A percentile compares a stretch with the other conserved stretches of the same genome.
Conservation (phyloP, 2,329 filamentous ascomycete species). For the Biscogniauxia mediterranea region DNA sequence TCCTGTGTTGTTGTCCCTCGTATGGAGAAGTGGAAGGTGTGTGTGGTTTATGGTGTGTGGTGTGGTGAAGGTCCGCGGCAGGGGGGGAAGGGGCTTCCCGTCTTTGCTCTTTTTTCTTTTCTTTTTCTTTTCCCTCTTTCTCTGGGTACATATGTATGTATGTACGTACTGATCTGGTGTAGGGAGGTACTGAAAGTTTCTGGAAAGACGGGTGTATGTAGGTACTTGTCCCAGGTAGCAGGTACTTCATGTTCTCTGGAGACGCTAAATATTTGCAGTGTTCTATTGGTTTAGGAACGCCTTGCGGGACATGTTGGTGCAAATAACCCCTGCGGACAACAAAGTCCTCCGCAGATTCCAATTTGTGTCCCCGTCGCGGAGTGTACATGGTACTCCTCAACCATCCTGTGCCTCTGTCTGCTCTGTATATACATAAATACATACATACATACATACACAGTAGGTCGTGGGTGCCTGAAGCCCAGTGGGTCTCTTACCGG, state of each 20-base stretch:
- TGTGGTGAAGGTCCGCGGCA: background rate
- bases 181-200: background rate
- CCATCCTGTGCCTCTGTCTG: slow-evolving; percentile 11
- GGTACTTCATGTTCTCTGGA: background rate
- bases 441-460: background rate
- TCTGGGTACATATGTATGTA: too few species aligned
- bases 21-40: background rate
- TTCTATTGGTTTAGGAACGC: slow-evolving; percentile 1
- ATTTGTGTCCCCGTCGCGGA: slow-evolving; percentile 16
- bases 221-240: background rate
- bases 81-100: too few species aligned
- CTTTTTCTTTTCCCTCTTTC: too few species aligned
- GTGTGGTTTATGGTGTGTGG: background rate
- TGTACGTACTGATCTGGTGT: too few species aligned
- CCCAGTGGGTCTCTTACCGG: background rate
- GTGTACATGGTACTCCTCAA: background rate
- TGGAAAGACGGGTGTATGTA: background rate
- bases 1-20: background rate
- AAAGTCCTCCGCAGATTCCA: slow-evolving; percentile 25
- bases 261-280: background rate
- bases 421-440: too few species aligned
- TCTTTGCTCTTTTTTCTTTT: too few species aligned
- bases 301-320: background rate
- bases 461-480: background rate
- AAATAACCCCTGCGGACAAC: slow-evolving; percentile 10